A percentile compares a stretch with the other conserved stretches of the same genome.
These are phyloP conservation scores for Thelonectria blattea DNA, from an alignment of 2,329 filamentous ascomycete genomes.

Conservation along the genomic window DNA sequence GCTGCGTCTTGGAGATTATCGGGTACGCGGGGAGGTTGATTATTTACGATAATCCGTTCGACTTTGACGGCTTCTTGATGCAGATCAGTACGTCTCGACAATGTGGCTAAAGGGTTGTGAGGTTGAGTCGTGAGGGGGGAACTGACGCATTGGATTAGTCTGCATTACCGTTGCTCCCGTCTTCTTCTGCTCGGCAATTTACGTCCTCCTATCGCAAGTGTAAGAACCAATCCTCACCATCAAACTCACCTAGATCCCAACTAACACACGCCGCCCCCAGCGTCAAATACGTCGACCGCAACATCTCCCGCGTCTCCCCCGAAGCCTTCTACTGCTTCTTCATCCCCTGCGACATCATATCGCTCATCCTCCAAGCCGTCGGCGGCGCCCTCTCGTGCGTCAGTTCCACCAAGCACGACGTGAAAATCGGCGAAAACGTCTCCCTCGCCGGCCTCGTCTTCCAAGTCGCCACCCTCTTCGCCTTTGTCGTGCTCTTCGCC, in stretches of 20 bases:
- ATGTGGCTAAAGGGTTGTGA: too few species aligned
- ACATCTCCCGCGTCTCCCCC: conserved; percentile 32
- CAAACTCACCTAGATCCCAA: conserved; percentile 2
- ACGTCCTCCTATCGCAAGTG: conserved; percentile 39
- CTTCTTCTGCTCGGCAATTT: conserved; percentile 40
- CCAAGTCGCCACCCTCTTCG: conserved; percentile 55
- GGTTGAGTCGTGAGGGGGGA: not conserved
- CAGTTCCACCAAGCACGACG: conserved; percentile 40
- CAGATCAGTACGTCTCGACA: too few species aligned
- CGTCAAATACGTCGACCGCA: conserved; percentile 33
- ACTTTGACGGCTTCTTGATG: conserved; percentile 64
- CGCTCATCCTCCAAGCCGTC: conserved; percentile 57
- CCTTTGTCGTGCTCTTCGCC: conserved; percentile 51
- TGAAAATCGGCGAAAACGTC: conserved; percentile 51
- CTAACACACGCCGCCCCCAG: conserved; percentile 16
- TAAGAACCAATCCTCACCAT: conserved; percentile 9
- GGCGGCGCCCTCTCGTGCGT: conserved; percentile 54
- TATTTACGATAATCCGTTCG: conserved; percentile 62
- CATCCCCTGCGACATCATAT: conserved; percentile 56
- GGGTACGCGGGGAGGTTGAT: conserved; percentile 66
- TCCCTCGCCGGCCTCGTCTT: conserved; percentile 59
- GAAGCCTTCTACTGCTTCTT: conserved; percentile 37
- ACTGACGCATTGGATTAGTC: conserved; percentile 27
- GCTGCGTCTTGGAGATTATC: conserved; percentile 62
- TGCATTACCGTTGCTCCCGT: conserved; percentile 43